Conservation (phyloP, 2,329 filamentous ascomycete genomes). For the Lachnellula subtilissima region DNA sequence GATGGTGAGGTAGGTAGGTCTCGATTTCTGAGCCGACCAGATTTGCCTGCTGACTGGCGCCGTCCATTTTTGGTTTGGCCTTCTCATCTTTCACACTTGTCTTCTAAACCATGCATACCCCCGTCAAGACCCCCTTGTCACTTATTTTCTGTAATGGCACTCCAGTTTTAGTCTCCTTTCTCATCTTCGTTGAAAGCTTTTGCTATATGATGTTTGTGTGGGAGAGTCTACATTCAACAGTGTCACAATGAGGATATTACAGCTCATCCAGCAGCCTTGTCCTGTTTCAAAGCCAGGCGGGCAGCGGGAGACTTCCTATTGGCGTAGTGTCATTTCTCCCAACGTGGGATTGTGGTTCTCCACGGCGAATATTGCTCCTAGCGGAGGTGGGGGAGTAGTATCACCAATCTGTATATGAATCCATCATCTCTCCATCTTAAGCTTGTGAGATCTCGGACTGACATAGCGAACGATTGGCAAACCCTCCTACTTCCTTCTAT, state of each 20-base stretch:
- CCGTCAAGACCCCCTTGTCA: slow-evolving; percentile 21
- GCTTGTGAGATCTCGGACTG: slow-evolving; percentile 18
- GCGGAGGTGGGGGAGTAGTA: slow-evolving; percentile 20
- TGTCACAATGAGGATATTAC: slow-evolving; percentile 18
- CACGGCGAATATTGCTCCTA: slow-evolving; percentile 17
- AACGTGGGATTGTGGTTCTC: slow-evolving; percentile 23
- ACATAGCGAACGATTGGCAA: slow-evolving; percentile 21
- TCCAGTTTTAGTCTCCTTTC: slow-evolving; percentile 20
- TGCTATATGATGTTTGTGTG: slow-evolving; percentile 9
- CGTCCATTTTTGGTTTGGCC: slow-evolving; percentile 18
- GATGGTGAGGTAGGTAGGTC: slow-evolving; percentile 11
- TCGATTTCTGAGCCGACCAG: slow-evolving; percentile 20
- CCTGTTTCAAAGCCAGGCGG: slow-evolving; percentile 25
- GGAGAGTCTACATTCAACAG: slow-evolving; percentile 4
- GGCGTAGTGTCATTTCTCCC: slow-evolving; percentile 19
- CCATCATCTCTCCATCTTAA: slow-evolving; percentile 13
- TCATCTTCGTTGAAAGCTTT: slow-evolving; percentile 8
- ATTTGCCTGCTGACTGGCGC: slow-evolving; percentile 16
- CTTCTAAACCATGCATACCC: slow-evolving; percentile 23
- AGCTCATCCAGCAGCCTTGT: slow-evolving; percentile 19
- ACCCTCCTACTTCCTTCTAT: slow-evolving; percentile 10
- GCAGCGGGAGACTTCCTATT: slow-evolving; percentile 22
- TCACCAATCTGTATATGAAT: slow-evolving; percentile 26
- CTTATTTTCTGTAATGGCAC: slow-evolving; percentile 26
- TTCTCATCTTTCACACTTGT: slow-evolving; percentile 23